Evolutionary conservation across 192 early-diverging fungal species (phyloP), one percentile per base, ranked within the genome.

Genomic region (Gryganskiella cystojenkinii): DNA sequence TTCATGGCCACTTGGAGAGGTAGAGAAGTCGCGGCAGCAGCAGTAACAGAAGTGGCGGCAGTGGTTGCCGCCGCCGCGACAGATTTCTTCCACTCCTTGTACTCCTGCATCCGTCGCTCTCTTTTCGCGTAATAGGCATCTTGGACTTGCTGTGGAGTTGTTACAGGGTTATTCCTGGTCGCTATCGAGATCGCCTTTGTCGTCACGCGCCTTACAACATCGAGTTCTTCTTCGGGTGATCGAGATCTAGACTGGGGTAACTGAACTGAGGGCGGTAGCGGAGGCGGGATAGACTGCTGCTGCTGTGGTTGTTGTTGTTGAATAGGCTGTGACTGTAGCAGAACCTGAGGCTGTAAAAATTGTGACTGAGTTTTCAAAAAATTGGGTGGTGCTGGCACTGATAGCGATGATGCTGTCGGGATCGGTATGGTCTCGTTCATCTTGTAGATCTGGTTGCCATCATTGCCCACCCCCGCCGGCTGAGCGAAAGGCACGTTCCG

Each of bases 141-240:
- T 22, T 76, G 64, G 0, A 68, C 65, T 34, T 76, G 64, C 37
- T 50, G 58, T 7, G 72, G 72, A 3, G 72, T 76, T 45, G 61
- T 19, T 1, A 76, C 65, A 40, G 50, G 61, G 59, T 67, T 76
- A 25, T 67, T 67, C n/a, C 64, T 64, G 3, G 72, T 76, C 0
- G 53, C 56, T 53, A 56, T 9, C 15, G 72, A 76, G 6, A 76
- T 76, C 19, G 55, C 61, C 14, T 63, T 67, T 4, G 59, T 66
- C 10, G 72, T 76, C 65, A 76, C 67, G 15, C 37, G 37, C 13
- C 37, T 40, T 40, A 40, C 37, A 9, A 40, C 37, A 55, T 62
- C 30, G 52, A 20, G 10, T 28, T 53, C 47, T 61, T 67, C 28
- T 73, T 40, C 37, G 5, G 37, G 37, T 40, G 37, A 40, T 40